These are phyloP conservation scores for Pseudocercospora pini-densiflorae DNA, from an alignment of 2,329 filamentous ascomycete genomes.

Conservation along the genomic window DNA sequence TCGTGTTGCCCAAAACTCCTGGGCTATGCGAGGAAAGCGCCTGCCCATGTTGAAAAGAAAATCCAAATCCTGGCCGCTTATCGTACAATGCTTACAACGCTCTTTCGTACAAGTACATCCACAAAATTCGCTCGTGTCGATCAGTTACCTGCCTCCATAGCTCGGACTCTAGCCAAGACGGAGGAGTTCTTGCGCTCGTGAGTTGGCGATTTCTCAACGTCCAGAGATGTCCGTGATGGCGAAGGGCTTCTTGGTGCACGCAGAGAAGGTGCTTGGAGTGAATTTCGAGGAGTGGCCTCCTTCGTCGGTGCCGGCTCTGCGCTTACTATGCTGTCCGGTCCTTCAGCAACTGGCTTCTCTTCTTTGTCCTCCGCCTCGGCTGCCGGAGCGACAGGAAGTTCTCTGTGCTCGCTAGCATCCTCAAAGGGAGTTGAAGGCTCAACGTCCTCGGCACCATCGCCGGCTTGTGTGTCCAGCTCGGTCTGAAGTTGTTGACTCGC, in stretches of 20 bases:
- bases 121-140: not conserved
- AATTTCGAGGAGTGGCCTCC: conserved; percentile 8
- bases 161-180: conserved; percentile 28
- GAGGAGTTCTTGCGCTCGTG: conserved; percentile 29
- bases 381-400: conserved; percentile 10
- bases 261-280: conserved; percentile 9
- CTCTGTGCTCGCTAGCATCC: conserved; percentile 27
- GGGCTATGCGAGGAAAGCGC: not conserved
- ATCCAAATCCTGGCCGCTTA: not conserved
- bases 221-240: conserved; percentile 14
- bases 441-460: conserved; percentile 15
- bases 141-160: conserved; percentile 28
- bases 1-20: not conserved
- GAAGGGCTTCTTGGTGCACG: conserved; percentile 5
- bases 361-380: conserved; percentile 5
- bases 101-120: conserved; percentile 5
- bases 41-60: not conserved
- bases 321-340: not conserved
- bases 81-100: not conserved
- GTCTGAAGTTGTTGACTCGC: conserved; percentile 6
- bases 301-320: conserved; percentile 10
- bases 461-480: conserved; percentile 17
- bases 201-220: conserved; percentile 13
- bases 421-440: conserved; percentile 27
- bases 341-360: not conserved